These are phyloP conservation scores for Penicillium manginii DNA, from an alignment of 495 filamentous ascomycete species.

Conservation along the genomic window DNA sequence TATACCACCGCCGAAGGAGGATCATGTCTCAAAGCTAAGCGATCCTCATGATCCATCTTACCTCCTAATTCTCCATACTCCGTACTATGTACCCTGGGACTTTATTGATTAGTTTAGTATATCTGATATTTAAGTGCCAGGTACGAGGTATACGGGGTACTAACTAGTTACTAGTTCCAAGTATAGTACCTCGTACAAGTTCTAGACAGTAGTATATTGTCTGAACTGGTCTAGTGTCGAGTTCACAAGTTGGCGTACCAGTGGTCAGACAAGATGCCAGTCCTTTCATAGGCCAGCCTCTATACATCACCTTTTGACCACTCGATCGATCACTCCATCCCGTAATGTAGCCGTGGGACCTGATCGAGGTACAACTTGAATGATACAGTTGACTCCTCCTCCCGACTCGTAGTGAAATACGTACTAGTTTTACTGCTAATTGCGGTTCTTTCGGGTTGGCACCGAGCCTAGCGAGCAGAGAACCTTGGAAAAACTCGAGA, in stretches of 20 bases:
- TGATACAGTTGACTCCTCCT: not conserved
- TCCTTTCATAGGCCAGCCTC: too few relatives aligned
- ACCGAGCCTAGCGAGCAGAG: constrained; percentile 3
- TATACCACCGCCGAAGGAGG: constrained; percentile 2
- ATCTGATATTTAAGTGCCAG: too few relatives aligned
- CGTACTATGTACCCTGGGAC: too few relatives aligned
- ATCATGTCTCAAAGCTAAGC: not conserved
- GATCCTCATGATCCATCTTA: not conserved
- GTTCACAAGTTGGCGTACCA: too few relatives aligned
- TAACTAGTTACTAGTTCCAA: too few relatives aligned
- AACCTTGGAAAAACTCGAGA: constrained; percentile 1
- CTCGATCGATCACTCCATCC: not conserved
- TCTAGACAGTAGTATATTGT: too few relatives aligned
- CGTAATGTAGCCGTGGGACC: not conserved
- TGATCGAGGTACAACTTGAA: too few relatives aligned
- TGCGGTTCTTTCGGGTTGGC: not conserved
- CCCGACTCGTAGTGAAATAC: not conserved
- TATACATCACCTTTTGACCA: not conserved
- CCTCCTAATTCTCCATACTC: not conserved
- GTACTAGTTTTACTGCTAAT: too few relatives aligned
- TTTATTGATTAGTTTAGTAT: not conserved
- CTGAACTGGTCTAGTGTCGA: not conserved
- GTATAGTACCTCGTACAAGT: too few relatives aligned
- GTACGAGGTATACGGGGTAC: too few relatives aligned
- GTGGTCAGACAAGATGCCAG: too few relatives aligned